A percentile compares a stretch with the other conserved stretches of the same genome.
These are phyloP conservation scores for Carex scoparia DNA, from an alignment of 176 grass and related monocot species.

Conservation along the genomic window DNA sequence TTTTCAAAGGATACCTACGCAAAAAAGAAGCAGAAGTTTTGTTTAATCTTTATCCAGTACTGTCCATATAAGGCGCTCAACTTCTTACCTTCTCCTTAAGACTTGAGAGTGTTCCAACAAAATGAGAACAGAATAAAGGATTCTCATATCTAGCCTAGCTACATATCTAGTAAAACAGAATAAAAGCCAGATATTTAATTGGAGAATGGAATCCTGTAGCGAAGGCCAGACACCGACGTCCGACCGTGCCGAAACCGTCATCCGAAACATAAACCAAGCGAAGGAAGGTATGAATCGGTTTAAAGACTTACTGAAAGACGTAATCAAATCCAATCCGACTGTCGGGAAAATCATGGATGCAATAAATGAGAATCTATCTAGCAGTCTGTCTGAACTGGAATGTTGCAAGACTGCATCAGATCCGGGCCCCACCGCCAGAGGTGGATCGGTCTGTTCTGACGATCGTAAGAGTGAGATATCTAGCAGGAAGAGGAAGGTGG, in stretches of 20 bases:
- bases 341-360: conserved; percentile 26
- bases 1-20: not conserved
- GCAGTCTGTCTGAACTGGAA: conserved; percentile 24
- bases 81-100: not conserved
- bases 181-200: not conserved
- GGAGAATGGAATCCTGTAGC: not conserved
- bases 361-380: conserved; percentile 39
- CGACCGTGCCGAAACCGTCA: conserved; percentile 10
- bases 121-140: conserved; percentile 14
- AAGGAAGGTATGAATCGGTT: conserved; percentile 25
- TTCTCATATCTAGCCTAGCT: not conserved
- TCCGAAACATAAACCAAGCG: conserved; percentile 30
- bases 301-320: conserved; percentile 23
- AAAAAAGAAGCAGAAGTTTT: not conserved
- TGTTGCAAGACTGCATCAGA: not conserved
- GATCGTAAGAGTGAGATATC: conserved; percentile 22
- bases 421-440: not conserved
- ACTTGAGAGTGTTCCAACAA: not conserved
- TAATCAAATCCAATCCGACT: conserved; percentile 1
- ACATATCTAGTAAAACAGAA: not conserved
- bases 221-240: conserved; percentile 28
- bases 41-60: not conserved
- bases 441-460: not conserved
- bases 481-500: conserved; percentile 20
- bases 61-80: conserved; percentile 3